Conservation (phyloP, 192 early-diverging fungal species). For the Umbelopsis sp. region DNA sequence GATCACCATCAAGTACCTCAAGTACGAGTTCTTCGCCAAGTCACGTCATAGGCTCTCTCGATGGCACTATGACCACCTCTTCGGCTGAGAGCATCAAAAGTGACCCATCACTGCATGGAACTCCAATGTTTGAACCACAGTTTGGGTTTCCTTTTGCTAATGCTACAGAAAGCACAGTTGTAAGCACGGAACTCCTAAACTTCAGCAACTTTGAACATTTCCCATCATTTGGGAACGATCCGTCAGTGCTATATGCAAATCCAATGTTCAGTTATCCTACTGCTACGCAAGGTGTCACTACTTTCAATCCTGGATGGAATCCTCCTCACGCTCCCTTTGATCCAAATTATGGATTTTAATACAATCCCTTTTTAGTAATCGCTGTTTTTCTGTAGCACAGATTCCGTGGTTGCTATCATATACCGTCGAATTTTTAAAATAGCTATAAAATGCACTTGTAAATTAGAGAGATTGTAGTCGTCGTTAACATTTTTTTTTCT, state of each 20-base stretch:
- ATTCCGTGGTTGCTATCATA: too few species aligned
- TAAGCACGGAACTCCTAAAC: not conserved
- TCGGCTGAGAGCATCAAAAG: not conserved
- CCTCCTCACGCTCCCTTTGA: slow-evolving; percentile 4
- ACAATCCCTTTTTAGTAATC: not conserved
- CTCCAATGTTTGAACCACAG: not conserved
- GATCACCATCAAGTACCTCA: slow-evolving; percentile 1
- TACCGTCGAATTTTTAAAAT: too few species aligned
- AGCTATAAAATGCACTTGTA: not conserved
- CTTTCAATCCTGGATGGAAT: not conserved
- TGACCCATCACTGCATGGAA: not conserved
- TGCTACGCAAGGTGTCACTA: not conserved
- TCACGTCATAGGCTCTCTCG: not conserved
- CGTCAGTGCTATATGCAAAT: not conserved
- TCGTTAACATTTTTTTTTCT: too few species aligned
- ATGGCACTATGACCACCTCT: not conserved
- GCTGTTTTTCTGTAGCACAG: not conserved
- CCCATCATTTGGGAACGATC: not conserved
- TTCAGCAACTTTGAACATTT: not conserved
- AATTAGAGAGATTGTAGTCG: not conserved
- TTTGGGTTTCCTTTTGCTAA: not conserved
- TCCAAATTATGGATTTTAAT: slow-evolving; percentile 6
- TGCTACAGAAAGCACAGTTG: not conserved
- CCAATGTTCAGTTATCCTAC: slow-evolving; percentile 1
- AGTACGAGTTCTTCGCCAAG: slow-evolving; percentile 7